phyloP scores from a whole-genome alignment of 2,329 filamentous ascomycete species.

The Alternaria sp. region DNA sequence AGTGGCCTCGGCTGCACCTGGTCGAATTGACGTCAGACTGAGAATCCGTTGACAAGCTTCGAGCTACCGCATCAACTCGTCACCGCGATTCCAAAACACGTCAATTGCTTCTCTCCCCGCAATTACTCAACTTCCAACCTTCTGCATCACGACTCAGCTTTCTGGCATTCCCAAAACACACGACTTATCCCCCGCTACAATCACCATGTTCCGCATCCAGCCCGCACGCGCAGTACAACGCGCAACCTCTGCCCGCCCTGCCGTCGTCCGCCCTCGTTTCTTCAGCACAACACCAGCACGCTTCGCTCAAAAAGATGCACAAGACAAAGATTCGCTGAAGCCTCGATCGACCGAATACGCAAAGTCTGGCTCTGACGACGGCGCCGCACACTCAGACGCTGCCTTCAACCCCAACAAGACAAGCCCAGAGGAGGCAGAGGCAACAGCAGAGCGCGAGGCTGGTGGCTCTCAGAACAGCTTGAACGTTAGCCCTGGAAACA shows the following conservation, averaged over 20 bases:
- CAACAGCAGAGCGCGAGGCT: conserved; percentile 47
- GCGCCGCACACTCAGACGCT: conserved; percentile 64
- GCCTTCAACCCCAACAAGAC: conserved; percentile 77
- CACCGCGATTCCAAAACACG: conserved; percentile 4
- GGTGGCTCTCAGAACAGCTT: conserved; percentile 53
- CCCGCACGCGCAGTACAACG: conserved; percentile 33
- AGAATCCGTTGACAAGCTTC: conserved; percentile 8
- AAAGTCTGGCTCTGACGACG: conserved; percentile 71
- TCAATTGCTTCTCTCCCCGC: conserved; percentile 8
- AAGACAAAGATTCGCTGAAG: conserved; percentile 67
- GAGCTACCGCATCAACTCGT: conserved; percentile 18
- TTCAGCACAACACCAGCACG: conserved; percentile 34
- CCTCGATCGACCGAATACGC: conserved; percentile 73
- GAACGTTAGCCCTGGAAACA: conserved; percentile 69
- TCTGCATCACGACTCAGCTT: neutral
- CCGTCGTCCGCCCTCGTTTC: conserved; percentile 26
- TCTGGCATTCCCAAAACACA: neutral
- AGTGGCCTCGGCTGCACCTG: neutral
- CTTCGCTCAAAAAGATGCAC: conserved; percentile 53
- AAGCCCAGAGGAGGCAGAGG: conserved; percentile 68
- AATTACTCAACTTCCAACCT: neutral
- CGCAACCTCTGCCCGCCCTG: conserved; percentile 20
- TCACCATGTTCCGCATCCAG: conserved; percentile 40
- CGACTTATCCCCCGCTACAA: rapidly evolving
- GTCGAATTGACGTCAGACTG: conserved; percentile 10